phyloP scores from a whole-genome alignment of 495 filamentous ascomycete genomes.

The Aspergillus diversus region DNA sequence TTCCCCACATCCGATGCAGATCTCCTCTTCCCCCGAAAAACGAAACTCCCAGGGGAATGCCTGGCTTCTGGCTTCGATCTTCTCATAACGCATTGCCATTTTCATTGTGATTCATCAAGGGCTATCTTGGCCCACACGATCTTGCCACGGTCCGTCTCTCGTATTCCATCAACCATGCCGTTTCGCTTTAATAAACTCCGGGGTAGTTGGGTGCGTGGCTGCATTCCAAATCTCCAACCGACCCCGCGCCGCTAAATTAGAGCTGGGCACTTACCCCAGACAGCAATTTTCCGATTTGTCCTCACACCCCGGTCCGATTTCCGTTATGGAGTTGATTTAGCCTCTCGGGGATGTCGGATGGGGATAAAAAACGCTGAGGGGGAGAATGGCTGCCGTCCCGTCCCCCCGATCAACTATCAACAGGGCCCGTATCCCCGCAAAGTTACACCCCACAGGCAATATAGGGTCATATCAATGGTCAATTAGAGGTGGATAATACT shows the following conservation, averaged over 20 bases:
- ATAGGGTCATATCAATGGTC: neutral
- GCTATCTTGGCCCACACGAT: no score
- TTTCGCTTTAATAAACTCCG: no score
- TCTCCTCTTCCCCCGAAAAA: constrained; percentile 18
- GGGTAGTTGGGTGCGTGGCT: no score
- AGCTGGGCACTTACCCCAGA: constrained; percentile 2
- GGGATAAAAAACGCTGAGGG: neutral
- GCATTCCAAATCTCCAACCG: no score
- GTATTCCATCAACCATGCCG: no score
- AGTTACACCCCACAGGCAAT: neutral
- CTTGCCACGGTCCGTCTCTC: no score
- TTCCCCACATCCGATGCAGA: constrained; percentile 17
- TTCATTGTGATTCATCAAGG: no score
- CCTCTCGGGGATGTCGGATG: constrained; percentile 10
- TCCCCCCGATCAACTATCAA: neutral
- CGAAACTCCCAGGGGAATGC: no score
- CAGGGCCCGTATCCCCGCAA: neutral
- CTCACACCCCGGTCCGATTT: neutral
- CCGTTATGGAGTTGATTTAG: neutral
- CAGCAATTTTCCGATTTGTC: constrained; percentile 11
- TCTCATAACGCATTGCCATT: no score
- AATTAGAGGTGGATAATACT: neutral
- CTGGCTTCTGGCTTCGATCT: no score
- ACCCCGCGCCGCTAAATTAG: no score
- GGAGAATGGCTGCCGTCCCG: neutral